Percentiles rank a stretch among this genome's conserved stretches.
Conservation (phyloP, 1,139 yeast species). For the Arxiozyma slooffiae region DNA sequence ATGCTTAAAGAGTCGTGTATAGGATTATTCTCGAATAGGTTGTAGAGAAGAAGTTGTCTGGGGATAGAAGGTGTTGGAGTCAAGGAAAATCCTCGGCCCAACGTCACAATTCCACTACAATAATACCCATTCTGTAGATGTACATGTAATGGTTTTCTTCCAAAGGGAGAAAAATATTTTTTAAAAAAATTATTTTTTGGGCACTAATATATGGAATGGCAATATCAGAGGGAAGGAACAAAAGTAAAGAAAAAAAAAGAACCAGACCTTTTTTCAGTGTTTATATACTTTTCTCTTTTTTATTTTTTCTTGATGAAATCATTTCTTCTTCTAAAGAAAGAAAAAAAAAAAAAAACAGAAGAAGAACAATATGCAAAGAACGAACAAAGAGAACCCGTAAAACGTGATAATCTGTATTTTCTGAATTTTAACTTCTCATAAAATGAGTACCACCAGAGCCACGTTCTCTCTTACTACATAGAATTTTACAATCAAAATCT, state of each 20-base stretch:
- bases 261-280: no score
- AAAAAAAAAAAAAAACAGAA: no score
- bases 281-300: neutral
- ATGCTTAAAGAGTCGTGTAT: conserved; percentile 11
- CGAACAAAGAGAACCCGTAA: no score
- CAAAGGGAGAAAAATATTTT: neutral
- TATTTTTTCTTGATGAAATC: neutral
- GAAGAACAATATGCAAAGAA: no score
- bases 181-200: no score
- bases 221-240: neutral
- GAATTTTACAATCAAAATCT: no score
- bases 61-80: conserved; percentile 13
- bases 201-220: no score
- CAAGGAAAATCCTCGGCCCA: conserved; percentile 4
- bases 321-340: neutral
- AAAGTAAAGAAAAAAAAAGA: neutral
- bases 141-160: conserved; percentile 24
- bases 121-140: conserved; percentile 30
- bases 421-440: no score
- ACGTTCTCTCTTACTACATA: no score
- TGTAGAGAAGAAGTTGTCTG: conserved; percentile 31
- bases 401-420: no score
- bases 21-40: conserved; percentile 28
- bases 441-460: no score
- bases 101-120: conserved; percentile 31